phyloP scores from a whole-genome alignment of 2,329 filamentous ascomycete genomes.

The Cladophialophora bantiana region DNA sequence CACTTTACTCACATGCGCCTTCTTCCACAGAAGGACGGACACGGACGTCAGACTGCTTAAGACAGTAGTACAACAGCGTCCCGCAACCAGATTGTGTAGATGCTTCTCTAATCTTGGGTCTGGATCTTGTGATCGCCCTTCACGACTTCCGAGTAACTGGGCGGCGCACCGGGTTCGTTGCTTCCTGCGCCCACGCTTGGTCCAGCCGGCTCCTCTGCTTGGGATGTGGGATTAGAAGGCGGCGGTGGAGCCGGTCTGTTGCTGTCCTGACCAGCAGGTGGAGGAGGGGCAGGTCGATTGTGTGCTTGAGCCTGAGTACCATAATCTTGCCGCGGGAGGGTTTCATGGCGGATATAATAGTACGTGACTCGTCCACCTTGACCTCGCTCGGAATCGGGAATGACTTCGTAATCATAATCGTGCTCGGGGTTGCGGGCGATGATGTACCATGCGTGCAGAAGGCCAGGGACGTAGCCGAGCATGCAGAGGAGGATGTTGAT shows the following conservation, averaged over 20 bases:
- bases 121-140: constrained; percentile 93
- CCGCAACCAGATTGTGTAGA: background rate
- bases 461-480: constrained; percentile 81
- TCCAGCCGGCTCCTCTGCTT: constrained; percentile 41
- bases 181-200: constrained; percentile 49
- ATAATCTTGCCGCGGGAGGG: constrained; percentile 46
- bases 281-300: constrained; percentile 41
- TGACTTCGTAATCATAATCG: constrained; percentile 70
- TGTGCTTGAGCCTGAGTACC: constrained; percentile 49
- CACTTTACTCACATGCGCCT: background rate
- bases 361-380: constrained; percentile 68
- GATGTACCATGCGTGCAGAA: constrained; percentile 97
- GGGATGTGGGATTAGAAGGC: background rate
- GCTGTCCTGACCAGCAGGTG: constrained; percentile 40
- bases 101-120: constrained; percentile 59
- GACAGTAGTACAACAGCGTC: background rate
- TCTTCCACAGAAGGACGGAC: background rate
- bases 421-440: constrained; percentile 86
- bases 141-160: constrained; percentile 88
- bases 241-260: constrained; percentile 42
- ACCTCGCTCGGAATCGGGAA: constrained; percentile 62
- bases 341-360: constrained; percentile 71
- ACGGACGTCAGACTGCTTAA: background rate
- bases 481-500: constrained; percentile 93
- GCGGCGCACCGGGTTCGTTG: constrained; percentile 65